Percentiles rank a stretch among this genome's conserved stretches.
Evolutionary conservation across 306 rosid species (phyloP).

Genomic region (Cucurbita pepo): DNA sequence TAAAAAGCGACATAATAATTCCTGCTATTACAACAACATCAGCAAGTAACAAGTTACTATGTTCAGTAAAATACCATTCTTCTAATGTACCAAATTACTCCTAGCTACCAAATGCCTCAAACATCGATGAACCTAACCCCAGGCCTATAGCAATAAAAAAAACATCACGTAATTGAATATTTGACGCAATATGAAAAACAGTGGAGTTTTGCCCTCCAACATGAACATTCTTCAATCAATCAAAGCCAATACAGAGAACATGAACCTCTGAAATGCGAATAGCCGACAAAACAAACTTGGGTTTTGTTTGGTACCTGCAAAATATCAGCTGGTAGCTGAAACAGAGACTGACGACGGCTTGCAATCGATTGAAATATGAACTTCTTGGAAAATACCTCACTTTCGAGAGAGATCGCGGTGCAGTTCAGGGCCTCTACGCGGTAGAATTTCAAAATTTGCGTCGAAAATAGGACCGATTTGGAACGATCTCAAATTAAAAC

Average conservation of each 20-base stretch:
- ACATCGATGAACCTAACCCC: background rate
- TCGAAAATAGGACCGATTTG: background rate
- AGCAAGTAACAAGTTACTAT: background rate
- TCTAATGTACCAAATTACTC: background rate
- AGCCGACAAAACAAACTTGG: background rate
- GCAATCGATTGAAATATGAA: background rate
- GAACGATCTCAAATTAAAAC: background rate
- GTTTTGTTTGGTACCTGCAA: background rate
- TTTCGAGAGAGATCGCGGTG: background rate
- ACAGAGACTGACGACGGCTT: background rate
- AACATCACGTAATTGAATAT: background rate
- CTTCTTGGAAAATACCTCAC: background rate
- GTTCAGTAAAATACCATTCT: background rate
- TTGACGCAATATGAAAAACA: background rate
- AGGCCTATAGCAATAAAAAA: background rate
- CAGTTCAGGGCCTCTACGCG: background rate
- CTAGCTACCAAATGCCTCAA: background rate
- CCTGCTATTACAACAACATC: background rate
- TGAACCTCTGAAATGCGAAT: background rate
- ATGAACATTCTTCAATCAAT: background rate
- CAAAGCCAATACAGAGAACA: background rate
- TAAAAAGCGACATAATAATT: background rate
- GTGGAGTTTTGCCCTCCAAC: background rate
- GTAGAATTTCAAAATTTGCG: background rate
- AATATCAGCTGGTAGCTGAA: background rate